phyloP scores from a whole-genome alignment of 2,329 filamentous ascomycete genomes.

The Pseudovirgaria hyperparasitica region DNA sequence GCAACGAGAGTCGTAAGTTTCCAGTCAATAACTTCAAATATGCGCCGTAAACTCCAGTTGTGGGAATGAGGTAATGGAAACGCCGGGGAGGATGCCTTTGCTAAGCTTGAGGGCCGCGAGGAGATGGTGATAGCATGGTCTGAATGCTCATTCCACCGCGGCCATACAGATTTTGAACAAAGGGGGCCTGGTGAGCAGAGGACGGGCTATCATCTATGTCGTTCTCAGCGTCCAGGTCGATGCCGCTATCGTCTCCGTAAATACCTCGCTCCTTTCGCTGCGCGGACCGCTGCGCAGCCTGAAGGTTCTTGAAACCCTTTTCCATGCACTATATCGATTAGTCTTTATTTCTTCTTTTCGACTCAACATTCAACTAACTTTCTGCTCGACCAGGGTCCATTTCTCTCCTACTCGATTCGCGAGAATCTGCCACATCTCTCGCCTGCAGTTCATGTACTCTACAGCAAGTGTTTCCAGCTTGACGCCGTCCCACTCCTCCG shows the following conservation, averaged over 20 bases:
- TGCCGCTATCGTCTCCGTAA: slow-evolving; percentile 53
- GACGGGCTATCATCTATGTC: slow-evolving; percentile 22
- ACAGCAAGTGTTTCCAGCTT: slow-evolving; percentile 63
- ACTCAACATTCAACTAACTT: slow-evolving; percentile 45
- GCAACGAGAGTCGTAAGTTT: no score
- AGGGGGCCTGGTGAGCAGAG: slow-evolving; percentile 11
- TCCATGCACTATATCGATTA: slow-evolving; percentile 55
- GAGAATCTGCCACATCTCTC: slow-evolving; percentile 69
- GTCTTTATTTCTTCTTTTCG: slow-evolving; percentile 36
- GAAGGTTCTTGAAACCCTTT: slow-evolving; percentile 70
- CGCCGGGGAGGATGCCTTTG: no score
- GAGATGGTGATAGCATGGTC: slow-evolving; percentile 20
- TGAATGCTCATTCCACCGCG: slow-evolving; percentile 25
- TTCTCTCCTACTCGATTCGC: slow-evolving; percentile 47
- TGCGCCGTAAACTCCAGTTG: no score
- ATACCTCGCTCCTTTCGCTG: slow-evolving; percentile 51
- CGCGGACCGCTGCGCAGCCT: slow-evolving; percentile 53
- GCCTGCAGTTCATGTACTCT: slow-evolving; percentile 67
- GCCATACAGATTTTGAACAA: slow-evolving; percentile 11
- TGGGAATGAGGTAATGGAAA: no score
- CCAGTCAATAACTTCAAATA: no score
- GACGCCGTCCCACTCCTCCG: slow-evolving; percentile 66
- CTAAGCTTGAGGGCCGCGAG: no score
- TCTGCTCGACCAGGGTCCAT: slow-evolving; percentile 61
- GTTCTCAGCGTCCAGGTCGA: slow-evolving; percentile 43